phyloP scores from a whole-genome alignment of 192 early-diverging fungal genomes.

The Glomus cerebriforme region DNA sequence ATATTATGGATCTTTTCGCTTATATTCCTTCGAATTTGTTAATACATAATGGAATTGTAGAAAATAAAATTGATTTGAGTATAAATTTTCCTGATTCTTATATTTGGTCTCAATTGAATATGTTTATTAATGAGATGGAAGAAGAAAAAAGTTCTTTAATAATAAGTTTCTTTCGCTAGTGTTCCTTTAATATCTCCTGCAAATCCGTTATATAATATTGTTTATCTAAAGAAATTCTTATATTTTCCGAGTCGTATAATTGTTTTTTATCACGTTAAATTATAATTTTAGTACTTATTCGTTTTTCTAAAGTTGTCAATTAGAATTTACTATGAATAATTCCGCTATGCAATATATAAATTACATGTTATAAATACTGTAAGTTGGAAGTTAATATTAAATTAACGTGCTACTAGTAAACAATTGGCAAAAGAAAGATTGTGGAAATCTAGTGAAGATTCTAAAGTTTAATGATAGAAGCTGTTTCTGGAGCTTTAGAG shows the following conservation, averaged over 20 bases:
- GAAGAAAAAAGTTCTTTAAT: slow-evolving; percentile 36
- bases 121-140: slow-evolving; percentile 32
- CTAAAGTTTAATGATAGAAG: slow-evolving; percentile 38
- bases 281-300: slow-evolving; percentile 46
- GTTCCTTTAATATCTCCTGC: slow-evolving; percentile 25
- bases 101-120: slow-evolving; percentile 53
- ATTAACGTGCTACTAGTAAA: slow-evolving; percentile 41
- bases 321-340: slow-evolving; percentile 34
- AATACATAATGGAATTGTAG: slow-evolving; percentile 20
- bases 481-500: slow-evolving; percentile 37
- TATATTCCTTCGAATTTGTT: slow-evolving; percentile 43
- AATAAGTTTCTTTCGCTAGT: slow-evolving; percentile 27
- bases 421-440: slow-evolving; percentile 34
- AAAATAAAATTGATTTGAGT: slow-evolving; percentile 31
- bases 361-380: slow-evolving; percentile 27
- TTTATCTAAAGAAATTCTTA: neutral
- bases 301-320: slow-evolving; percentile 10
- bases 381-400: slow-evolving; percentile 34
- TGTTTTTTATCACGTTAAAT: slow-evolving; percentile 37
- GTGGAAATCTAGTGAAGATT: slow-evolving; percentile 25
- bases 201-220: neutral
- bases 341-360: slow-evolving; percentile 23
- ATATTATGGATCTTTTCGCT: slow-evolving; percentile 47
- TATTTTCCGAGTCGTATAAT: slow-evolving; percentile 41
- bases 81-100: slow-evolving; percentile 53